A percentile compares a stretch with the other conserved stretches of the same genome.
Conservation (phyloP, 805 yeast genomes). For the Isabelozyma pseudorhagii region DNA sequence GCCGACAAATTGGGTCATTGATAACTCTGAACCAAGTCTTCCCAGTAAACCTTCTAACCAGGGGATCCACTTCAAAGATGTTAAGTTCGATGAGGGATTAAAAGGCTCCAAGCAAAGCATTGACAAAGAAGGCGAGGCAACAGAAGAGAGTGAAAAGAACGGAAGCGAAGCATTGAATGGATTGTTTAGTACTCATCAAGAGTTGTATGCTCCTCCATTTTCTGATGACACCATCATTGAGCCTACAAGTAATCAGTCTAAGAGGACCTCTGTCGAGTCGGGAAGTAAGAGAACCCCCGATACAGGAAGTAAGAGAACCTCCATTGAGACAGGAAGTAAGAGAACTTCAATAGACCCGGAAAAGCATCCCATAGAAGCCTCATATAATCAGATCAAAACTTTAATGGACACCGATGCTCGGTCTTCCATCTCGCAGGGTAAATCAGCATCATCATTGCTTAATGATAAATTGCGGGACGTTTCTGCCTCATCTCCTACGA, state of each 20-base stretch:
- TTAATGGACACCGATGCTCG: too few relatives aligned
- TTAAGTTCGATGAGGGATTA: conserved; percentile 12
- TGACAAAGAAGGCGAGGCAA: background rate
- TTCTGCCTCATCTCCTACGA: conserved; percentile 17
- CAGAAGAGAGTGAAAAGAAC: background rate
- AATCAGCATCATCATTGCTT: conserved; percentile 2
- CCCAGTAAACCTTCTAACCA: background rate
- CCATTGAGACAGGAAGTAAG: too few relatives aligned
- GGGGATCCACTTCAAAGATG: conserved; percentile 21
- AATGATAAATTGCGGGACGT: conserved; percentile 13
- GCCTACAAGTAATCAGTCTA: background rate
- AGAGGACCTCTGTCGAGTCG: background rate
- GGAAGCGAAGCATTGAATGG: conserved; percentile 16
- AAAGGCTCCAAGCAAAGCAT: background rate
- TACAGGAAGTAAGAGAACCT: too few relatives aligned
- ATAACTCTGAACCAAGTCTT: conserved; percentile 1
- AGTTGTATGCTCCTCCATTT: conserved; percentile 16
- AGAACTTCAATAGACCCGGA: too few relatives aligned
- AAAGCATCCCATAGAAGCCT: too few relatives aligned
- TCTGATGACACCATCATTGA: background rate
- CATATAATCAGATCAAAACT: too few relatives aligned
- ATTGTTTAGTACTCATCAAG: conserved; percentile 31
- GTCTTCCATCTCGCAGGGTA: background rate
- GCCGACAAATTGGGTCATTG: conserved; percentile 23
- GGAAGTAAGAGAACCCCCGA: too few relatives aligned